A percentile compares a stretch with the other conserved stretches of the same genome.
phyloP scores from a whole-genome alignment of 2,329 filamentous ascomycete species.

The Thermothelomyces thermophilus region DNA sequence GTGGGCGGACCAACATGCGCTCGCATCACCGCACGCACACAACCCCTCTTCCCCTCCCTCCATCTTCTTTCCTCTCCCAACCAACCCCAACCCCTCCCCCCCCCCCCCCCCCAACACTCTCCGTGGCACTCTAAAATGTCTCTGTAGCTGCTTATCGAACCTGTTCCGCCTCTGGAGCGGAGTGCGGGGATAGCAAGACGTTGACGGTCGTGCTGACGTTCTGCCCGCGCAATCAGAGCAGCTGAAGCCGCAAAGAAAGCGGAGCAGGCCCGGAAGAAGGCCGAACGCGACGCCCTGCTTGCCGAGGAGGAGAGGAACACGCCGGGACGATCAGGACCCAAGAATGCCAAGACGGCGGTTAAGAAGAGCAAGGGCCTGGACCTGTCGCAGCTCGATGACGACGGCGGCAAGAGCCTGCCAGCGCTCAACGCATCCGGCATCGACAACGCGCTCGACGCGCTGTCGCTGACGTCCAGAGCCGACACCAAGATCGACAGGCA shows the following conservation, averaged over 20 bases:
- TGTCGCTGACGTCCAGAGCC: conserved; percentile 54
- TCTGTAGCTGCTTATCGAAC: not conserved
- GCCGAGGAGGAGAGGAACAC: conserved; percentile 72
- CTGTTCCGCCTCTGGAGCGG: not conserved
- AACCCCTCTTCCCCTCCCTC: too few species aligned
- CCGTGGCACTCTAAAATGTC: not conserved
- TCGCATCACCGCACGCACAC: too few species aligned
- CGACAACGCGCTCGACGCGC: conserved; percentile 85
- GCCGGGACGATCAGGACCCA: conserved; percentile 52
- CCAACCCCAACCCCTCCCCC: not conserved
- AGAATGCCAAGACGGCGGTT: conserved; percentile 60
- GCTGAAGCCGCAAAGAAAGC: conserved; percentile 78
- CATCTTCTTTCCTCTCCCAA: too few species aligned
- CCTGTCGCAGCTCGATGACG: conserved; percentile 65
- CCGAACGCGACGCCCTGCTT: conserved; percentile 76
- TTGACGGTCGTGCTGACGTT: conserved; percentile 15
- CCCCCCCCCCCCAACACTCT: not conserved
- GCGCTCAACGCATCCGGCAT: conserved; percentile 79
- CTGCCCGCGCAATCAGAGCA: conserved; percentile 49
- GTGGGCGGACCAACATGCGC: too few species aligned
- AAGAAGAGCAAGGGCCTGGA: conserved; percentile 70
- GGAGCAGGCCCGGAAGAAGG: conserved; percentile 80
- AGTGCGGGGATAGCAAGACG: not conserved
- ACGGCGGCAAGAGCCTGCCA: conserved; percentile 36
- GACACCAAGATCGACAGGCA: conserved; percentile 75